Conservation (phyloP, 2,329 filamentous ascomycete species). For the Sporothrix protearum region DNA sequence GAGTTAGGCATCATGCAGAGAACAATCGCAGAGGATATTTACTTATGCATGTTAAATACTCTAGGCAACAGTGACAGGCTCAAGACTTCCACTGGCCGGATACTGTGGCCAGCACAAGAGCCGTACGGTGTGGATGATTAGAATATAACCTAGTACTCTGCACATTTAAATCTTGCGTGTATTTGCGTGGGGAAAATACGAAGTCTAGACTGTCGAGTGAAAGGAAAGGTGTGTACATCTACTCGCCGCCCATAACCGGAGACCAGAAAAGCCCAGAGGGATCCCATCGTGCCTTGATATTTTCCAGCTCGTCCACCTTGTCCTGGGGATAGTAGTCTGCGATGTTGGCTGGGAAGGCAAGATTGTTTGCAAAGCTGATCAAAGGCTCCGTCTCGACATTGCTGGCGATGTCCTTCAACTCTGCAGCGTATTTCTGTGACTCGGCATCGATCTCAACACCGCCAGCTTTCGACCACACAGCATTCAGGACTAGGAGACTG, state of each 20-base stretch:
- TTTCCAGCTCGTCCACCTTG: background rate
- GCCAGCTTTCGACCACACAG: background rate
- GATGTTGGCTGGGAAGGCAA: conserved; percentile 11
- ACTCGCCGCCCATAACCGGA: conserved; percentile 2
- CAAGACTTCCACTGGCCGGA: no score
- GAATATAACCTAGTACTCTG: no score
- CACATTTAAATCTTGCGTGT: no score
- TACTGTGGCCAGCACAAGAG: no score
- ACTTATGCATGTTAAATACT: no score
- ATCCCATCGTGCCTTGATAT: conserved; percentile 11
- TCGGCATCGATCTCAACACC: background rate
- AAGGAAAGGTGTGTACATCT: no score
- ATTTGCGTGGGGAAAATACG: no score
- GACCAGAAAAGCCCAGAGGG: conserved; percentile 12
- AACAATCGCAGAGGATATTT: no score
- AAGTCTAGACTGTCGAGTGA: no score
- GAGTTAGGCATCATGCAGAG: no score
- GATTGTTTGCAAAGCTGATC: conserved; percentile 15
- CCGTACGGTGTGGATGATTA: no score
- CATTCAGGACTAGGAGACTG: background rate
- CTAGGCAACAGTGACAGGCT: no score
- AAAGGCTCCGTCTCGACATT: background rate
- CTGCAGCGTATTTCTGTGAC: background rate
- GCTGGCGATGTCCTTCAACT: background rate
- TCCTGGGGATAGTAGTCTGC: background rate